phyloP scores from a whole-genome alignment of 192 early-diverging fungal species.

The Geosiphon pyriformis region DNA sequence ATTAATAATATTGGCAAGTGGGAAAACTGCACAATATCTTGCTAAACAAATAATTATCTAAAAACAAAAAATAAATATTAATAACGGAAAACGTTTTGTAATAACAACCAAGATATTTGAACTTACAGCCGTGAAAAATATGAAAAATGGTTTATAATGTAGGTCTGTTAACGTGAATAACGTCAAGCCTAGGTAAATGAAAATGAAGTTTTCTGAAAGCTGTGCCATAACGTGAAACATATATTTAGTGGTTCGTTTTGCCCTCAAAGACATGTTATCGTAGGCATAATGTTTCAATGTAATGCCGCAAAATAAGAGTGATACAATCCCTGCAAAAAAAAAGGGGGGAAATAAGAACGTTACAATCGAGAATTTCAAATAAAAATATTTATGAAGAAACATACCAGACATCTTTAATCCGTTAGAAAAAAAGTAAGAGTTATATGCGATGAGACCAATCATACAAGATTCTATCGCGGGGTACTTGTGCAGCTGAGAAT shows the following conservation, averaged over 20 bases:
- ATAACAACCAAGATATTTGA: slow-evolving; percentile 21
- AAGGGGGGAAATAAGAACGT: too few species aligned
- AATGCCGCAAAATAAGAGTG: slow-evolving; percentile 73
- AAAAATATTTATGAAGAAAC: not conserved
- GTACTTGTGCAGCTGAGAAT: slow-evolving; percentile 75
- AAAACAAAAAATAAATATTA: not conserved
- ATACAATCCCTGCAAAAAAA: slow-evolving; percentile 11
- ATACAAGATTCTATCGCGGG: slow-evolving; percentile 85
- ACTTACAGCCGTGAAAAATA: slow-evolving; percentile 63
- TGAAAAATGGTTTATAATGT: slow-evolving; percentile 70
- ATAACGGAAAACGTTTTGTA: slow-evolving; percentile 22
- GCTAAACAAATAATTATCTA: slow-evolving; percentile 80
- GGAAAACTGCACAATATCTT: slow-evolving; percentile 81
- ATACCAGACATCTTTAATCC: slow-evolving; percentile 76
- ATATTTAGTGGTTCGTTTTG: slow-evolving; percentile 78
- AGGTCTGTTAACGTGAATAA: slow-evolving; percentile 78
- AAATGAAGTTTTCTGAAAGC: slow-evolving; percentile 95
- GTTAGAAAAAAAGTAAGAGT: slow-evolving; percentile 89
- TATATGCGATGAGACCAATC: slow-evolving; percentile 81
- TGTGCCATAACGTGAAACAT: slow-evolving; percentile 91
- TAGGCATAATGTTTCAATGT: slow-evolving; percentile 92
- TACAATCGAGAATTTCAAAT: too few species aligned
- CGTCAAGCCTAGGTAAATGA: slow-evolving; percentile 92
- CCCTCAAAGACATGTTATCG: slow-evolving; percentile 75
- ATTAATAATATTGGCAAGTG: slow-evolving; percentile 80